Conservation (phyloP, 2,329 filamentous ascomycete genomes). For the Thyridium curvatum region DNA sequence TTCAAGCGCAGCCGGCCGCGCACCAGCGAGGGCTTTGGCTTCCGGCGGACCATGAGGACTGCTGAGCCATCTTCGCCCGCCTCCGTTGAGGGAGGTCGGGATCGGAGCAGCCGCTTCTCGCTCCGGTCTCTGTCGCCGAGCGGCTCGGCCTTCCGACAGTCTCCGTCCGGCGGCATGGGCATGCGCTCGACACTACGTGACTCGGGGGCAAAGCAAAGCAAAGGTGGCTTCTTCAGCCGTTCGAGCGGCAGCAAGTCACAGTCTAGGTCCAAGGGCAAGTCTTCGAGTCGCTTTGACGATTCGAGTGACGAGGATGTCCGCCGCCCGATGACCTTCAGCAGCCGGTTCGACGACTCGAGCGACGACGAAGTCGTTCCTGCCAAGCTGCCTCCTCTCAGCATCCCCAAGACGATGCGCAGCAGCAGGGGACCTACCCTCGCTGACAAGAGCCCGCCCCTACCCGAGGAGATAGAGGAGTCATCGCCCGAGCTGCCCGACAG, state of each 20-base stretch:
- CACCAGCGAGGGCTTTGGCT: slow-evolving; percentile 44
- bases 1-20: slow-evolving; percentile 61
- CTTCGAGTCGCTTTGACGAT: slow-evolving; percentile 58
- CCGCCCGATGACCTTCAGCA: slow-evolving; percentile 28
- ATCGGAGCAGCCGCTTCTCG: slow-evolving; percentile 45
- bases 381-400: slow-evolving; percentile 21
- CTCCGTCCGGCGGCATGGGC: slow-evolving; percentile 31
- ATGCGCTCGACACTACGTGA: slow-evolving; percentile 42
- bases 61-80: slow-evolving; percentile 24
- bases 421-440: background rate
- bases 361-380: slow-evolving; percentile 49
- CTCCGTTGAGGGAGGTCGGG: slow-evolving; percentile 4
- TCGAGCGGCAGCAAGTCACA: slow-evolving; percentile 24
- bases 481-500: slow-evolving; percentile 56
- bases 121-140: slow-evolving; percentile 65
- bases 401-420: slow-evolving; percentile 10
- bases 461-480: slow-evolving; percentile 36
- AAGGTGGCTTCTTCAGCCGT: slow-evolving; percentile 28
- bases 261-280: slow-evolving; percentile 23
- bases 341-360: slow-evolving; percentile 65
- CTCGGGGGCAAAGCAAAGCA: slow-evolving; percentile 11
- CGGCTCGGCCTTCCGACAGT: slow-evolving; percentile 43
- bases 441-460: slow-evolving; percentile 23
- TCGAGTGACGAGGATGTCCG: slow-evolving; percentile 61
- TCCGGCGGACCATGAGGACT: slow-evolving; percentile 68